phyloP scores from a whole-genome alignment of 306 rosid species.

The Lablab purpureus region DNA sequence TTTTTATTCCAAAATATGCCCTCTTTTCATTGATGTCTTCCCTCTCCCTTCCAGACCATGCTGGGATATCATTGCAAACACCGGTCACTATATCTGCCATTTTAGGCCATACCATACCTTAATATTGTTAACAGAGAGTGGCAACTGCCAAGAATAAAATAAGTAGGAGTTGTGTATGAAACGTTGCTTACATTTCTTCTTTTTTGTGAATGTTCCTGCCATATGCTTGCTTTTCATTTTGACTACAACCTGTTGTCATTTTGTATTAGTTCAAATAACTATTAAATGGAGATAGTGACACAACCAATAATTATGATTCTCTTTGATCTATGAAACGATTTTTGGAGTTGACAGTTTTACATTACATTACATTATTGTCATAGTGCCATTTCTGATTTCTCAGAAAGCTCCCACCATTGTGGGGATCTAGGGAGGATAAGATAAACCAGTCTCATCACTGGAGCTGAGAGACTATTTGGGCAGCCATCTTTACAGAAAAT shows the following conservation, averaged over 20 bases:
- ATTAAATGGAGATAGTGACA: constrained; percentile 9
- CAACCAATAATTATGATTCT: constrained; percentile 22
- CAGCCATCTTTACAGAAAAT: neutral
- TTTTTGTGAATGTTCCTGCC: constrained; percentile 88
- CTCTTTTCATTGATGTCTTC: constrained; percentile 55
- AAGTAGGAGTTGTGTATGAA: constrained; percentile 14
- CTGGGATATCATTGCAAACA: constrained; percentile 65
- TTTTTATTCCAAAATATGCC: constrained; percentile 83
- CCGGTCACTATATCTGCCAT: constrained; percentile 82
- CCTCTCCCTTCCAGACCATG: constrained; percentile 82
- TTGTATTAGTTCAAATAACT: constrained; percentile 32
- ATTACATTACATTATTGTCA: neutral
- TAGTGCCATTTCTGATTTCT: neutral
- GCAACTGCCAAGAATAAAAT: constrained; percentile 35
- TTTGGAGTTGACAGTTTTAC: neutral
- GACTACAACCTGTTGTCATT: constrained; percentile 77
- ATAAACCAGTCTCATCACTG: neutral
- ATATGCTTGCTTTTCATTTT: constrained; percentile 95
- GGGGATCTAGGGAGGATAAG: neutral
- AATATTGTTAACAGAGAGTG: constrained; percentile 33
- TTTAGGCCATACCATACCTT: constrained; percentile 42
- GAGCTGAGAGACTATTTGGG: constrained; percentile 2
- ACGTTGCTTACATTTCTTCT: constrained; percentile 83
- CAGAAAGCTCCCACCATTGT: constrained; percentile 1
- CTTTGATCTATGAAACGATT: constrained; percentile 21